Evolutionary conservation across 768 basidiomycete genomes (phyloP).

Genomic region (Russula ochroleuca): DNA sequence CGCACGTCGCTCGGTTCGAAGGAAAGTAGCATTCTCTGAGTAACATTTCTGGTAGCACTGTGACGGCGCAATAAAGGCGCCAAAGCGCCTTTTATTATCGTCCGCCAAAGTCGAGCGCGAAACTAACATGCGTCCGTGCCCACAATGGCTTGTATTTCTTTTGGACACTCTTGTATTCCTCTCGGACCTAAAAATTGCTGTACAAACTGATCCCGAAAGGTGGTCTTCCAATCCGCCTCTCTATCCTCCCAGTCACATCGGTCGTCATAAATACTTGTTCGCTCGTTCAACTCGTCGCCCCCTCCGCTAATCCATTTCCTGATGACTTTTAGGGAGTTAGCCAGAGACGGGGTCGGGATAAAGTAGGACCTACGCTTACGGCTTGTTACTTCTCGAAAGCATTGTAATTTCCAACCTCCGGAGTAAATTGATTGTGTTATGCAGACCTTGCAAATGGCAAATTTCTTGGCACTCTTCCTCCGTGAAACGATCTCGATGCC

Average conservation of each 20-base stretch:
- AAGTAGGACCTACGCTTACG: background rate
- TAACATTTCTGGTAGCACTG: no score
- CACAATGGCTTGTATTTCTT: background rate
- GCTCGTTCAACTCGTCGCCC: background rate
- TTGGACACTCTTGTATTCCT: background rate
- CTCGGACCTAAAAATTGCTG: no score
- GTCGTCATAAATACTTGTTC: no score
- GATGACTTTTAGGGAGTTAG: background rate
- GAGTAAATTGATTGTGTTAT: background rate
- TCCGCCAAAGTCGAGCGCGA: no score
- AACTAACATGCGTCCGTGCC: background rate
- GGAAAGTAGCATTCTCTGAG: no score
- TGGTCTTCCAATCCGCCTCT: no score
- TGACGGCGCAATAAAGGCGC: background rate
- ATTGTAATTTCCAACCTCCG: background rate
- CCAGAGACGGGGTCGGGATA: background rate
- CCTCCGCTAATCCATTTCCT: no score
- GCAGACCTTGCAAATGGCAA: background rate
- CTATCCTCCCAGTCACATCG: no score
- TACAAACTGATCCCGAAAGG: no score
- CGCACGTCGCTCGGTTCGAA: no score
- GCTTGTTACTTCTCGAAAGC: background rate
- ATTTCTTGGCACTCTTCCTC: background rate
- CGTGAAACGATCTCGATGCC: background rate
- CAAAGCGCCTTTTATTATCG: no score